Evolutionary conservation across 2,329 filamentous ascomycete species (phyloP).

Genomic region (Knoxdaviesia capensis): DNA sequence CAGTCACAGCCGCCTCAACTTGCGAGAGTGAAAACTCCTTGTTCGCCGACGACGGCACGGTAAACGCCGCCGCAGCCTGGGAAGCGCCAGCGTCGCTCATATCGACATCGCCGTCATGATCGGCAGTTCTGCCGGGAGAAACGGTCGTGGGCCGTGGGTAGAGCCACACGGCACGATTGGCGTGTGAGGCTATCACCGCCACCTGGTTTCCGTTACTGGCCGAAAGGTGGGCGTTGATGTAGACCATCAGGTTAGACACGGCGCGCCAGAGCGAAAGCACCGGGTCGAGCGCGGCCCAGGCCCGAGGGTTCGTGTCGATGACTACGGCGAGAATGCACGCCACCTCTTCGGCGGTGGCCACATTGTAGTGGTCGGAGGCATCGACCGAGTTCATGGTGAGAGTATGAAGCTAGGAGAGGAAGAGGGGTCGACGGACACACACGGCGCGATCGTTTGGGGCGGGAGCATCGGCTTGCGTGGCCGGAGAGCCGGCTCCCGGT

Average conservation of each 20-base stretch:
- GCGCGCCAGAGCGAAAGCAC: conserved; percentile 65
- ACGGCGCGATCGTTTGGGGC: not conserved
- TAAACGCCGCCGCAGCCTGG: conserved; percentile 11
- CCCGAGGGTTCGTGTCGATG: conserved; percentile 89
- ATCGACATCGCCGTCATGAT: conserved; percentile 28
- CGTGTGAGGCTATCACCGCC: conserved; percentile 76
- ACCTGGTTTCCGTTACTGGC: conserved; percentile 89
- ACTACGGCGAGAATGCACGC: conserved; percentile 80
- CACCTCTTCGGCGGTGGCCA: conserved; percentile 30
- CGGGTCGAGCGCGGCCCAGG: conserved; percentile 63
- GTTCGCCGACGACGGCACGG: conserved; percentile 38
- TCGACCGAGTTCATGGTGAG: conserved; percentile 30
- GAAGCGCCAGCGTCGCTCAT: conserved; percentile 30
- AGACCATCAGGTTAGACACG: conserved; percentile 77
- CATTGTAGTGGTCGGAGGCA: conserved; percentile 37
- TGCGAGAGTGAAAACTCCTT: conserved; percentile 86
- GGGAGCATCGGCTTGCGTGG: not conserved
- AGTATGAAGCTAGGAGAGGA: no score
- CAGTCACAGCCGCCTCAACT: conserved; percentile 63
- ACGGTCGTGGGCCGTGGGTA: conserved; percentile 39
- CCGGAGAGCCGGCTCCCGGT: not conserved
- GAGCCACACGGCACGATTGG: conserved; percentile 70
- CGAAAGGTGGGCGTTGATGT: conserved; percentile 89
- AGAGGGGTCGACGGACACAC: no score
- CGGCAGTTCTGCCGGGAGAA: not conserved